Evolutionary conservation across 371 early-diverging fungal species (phyloP).

Genomic region (Mortierella sp.): DNA sequence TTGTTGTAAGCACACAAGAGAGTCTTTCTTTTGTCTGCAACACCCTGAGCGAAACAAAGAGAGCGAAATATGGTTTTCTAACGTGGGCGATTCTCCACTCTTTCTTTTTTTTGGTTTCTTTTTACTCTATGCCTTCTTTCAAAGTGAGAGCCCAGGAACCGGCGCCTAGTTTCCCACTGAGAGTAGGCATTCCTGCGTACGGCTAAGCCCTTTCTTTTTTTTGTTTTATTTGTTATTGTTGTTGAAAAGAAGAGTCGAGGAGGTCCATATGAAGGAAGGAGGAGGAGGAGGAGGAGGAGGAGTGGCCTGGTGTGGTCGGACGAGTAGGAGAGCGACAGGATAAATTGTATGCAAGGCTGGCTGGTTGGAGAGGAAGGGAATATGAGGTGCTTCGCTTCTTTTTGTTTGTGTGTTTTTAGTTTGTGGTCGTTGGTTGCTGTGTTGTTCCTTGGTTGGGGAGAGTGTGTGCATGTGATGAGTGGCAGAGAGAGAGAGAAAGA

Average conservation of each 20-base stretch:
- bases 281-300: neutral
- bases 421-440: neutral
- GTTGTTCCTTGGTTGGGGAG: neutral
- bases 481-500: neutral
- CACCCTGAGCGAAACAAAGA: neutral
- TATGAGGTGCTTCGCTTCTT: neutral
- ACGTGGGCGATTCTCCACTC: neutral
- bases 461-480: neutral
- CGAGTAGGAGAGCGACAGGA: neutral
- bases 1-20: neutral
- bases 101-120: neutral
- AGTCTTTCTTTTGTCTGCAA: neutral
- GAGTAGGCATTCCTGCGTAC: neutral
- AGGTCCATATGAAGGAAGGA: constrained; percentile 5
- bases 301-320: neutral
- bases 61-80: constrained; percentile 1
- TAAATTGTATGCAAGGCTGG: neutral
- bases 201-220: constrained; percentile 14
- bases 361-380: neutral
- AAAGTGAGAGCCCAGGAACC: neutral
- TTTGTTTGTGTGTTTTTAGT: too few relatives aligned
- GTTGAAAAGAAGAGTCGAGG: neutral
- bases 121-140: neutral
- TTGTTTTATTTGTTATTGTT: neutral
- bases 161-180: neutral